These are phyloP conservation scores for Rhododendron mucronatum DNA, from an alignment of 148 eudicot genomes.

Conservation along the genomic window DNA sequence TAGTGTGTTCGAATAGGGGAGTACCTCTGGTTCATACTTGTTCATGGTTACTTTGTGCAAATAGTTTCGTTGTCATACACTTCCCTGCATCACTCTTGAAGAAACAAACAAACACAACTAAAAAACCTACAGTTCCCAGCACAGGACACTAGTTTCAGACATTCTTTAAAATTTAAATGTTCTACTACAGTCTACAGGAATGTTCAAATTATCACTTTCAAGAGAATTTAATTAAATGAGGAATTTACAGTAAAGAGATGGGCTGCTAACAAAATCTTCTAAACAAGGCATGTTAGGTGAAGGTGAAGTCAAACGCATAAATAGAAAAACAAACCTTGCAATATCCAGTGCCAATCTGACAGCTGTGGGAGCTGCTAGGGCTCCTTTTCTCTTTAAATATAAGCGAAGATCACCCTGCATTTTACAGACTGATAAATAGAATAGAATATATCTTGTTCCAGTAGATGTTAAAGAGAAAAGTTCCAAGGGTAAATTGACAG, in stretches of 20 bases:
- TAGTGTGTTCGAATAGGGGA: too few species aligned
- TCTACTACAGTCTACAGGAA: not conserved
- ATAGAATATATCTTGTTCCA: not conserved
- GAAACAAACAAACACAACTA: not conserved
- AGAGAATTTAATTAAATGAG: not conserved
- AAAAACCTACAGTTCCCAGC: not conserved
- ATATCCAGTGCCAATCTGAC: slow-evolving; percentile 81
- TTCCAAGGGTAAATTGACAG: not conserved
- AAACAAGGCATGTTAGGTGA: not conserved
- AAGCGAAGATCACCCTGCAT: slow-evolving; percentile 78
- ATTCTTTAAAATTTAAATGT: not conserved
- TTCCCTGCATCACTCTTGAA: not conserved
- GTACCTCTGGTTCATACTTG: too few species aligned
- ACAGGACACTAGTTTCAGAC: not conserved
- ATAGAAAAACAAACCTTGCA: slow-evolving; percentile 53
- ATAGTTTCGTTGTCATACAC: too few species aligned
- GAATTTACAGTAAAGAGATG: not conserved
- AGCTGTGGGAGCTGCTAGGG: slow-evolving; percentile 66
- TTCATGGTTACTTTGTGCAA: too few species aligned
- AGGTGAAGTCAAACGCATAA: not conserved
- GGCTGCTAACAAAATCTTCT: not conserved
- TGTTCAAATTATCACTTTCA: not conserved
- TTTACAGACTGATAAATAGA: slow-evolving; percentile 16
- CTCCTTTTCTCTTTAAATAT: slow-evolving; percentile 55
- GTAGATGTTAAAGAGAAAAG: not conserved